A percentile compares a stretch with the other conserved stretches of the same genome.
phyloP scores from a whole-genome alignment of 148 eudicot genomes.

The Chenopodium suecicum region DNA sequence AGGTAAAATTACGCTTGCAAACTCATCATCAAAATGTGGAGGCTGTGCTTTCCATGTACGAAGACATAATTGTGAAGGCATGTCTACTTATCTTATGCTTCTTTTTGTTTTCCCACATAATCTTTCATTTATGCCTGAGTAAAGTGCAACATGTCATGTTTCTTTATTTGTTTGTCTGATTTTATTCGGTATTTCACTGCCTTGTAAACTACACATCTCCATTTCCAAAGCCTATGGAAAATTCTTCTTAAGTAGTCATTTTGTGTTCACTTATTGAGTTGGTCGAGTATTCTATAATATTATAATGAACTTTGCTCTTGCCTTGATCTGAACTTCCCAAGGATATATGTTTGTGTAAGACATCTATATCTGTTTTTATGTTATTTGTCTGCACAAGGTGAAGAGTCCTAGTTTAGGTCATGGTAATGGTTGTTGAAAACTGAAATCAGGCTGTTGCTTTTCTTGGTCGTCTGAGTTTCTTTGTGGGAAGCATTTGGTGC shows the following conservation, averaged over 20 bases:
- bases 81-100: conserved; percentile 6
- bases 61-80: conserved; percentile 74
- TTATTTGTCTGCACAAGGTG: neutral
- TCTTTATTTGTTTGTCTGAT: neutral
- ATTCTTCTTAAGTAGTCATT: neutral
- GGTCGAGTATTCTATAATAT: neutral
- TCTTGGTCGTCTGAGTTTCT: neutral
- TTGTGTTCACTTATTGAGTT: neutral
- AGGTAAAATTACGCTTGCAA: conserved; percentile 90
- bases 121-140: neutral
- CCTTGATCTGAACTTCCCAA: neutral
- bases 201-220: neutral
- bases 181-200: neutral
- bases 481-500: neutral
- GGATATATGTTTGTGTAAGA: neutral
- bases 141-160: neutral
- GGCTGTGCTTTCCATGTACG: conserved; percentile 78
- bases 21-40: conserved; percentile 94
- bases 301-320: neutral
- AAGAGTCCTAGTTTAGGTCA: neutral
- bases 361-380: neutral
- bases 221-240: too few species aligned
- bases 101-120: neutral
- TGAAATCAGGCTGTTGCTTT: neutral
- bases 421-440: neutral